Conservation (phyloP, 78 protist species). For the Dictyostelium purpureum region DNA sequence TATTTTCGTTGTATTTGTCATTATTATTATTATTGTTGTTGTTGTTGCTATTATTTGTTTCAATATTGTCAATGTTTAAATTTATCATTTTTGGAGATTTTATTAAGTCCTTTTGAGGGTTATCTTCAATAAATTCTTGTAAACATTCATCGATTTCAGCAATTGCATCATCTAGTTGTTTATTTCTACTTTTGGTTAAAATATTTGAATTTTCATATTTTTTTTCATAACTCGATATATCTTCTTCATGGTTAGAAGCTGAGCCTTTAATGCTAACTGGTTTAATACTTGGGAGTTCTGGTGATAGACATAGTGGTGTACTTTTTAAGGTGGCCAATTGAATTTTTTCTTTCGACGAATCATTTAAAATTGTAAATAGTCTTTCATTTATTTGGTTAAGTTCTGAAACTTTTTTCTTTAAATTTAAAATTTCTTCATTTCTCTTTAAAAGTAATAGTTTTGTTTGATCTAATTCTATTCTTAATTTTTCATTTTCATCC, state of each 20-base stretch:
- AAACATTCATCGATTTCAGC: neutral
- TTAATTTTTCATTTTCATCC: neutral
- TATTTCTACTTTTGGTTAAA: no score
- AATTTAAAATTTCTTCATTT: neutral
- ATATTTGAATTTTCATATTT: no score
- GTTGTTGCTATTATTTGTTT: neutral
- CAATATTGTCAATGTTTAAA: neutral
- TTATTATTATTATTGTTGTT: neutral
- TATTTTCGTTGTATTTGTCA: neutral
- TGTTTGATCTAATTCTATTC: neutral
- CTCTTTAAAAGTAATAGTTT: neutral
- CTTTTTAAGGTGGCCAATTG: neutral
- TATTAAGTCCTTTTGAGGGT: no score
- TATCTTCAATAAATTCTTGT: neutral
- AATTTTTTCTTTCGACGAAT: neutral
- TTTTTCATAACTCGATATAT: no score
- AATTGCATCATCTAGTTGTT: constrained; percentile 2
- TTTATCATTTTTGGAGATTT: neutral
- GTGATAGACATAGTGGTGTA: neutral
- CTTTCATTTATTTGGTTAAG: neutral
- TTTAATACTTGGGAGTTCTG: no score
- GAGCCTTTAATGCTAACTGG: no score
- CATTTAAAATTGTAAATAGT: neutral
- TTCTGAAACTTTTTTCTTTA: neutral
- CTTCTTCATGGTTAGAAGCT: no score